Conservation (phyloP, 495 filamentous ascomycete species). For the Penicillium cataractarum region DNA sequence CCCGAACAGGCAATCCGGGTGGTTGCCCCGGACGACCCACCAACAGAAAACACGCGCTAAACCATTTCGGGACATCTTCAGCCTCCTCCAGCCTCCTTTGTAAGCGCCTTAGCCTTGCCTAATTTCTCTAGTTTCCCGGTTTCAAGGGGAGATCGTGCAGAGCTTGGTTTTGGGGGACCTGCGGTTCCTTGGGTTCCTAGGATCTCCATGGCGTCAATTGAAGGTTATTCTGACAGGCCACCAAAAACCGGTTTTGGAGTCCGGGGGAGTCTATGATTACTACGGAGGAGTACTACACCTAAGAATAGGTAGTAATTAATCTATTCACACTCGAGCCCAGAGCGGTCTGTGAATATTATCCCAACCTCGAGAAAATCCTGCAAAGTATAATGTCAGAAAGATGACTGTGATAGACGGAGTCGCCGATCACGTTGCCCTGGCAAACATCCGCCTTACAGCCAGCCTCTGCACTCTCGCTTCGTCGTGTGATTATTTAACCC, state of each 20-base stretch:
- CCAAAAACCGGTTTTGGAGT: constrained; percentile 18
- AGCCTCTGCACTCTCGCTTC: constrained; percentile 1
- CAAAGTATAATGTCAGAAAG: not conserved
- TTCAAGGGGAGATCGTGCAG: constrained; percentile 3
- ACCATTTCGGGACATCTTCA: not conserved
- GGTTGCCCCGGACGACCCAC: constrained; percentile 37
- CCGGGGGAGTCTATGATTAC: constrained; percentile 4
- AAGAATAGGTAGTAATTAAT: too few relatives aligned
- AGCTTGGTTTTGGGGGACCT: not conserved
- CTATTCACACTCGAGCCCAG: not conserved
- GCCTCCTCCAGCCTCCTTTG: constrained; percentile 2
- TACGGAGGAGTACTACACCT: too few relatives aligned
- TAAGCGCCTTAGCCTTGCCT: not conserved
- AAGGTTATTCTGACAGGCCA: constrained; percentile 19
- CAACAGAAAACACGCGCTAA: not conserved
- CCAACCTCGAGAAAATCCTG: not conserved
- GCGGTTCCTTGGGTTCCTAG: not conserved
- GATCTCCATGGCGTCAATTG: constrained; percentile 15
- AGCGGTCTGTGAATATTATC: not conserved
- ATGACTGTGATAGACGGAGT: not conserved
- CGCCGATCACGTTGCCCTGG: constrained; percentile 9
- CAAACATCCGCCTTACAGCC: constrained; percentile 9
- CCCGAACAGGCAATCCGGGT: not conserved
- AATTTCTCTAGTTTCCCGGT: not conserved
- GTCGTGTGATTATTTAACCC: not conserved